Evolutionary conservation across 306 rosid species (phyloP).

Genomic region (Vicia villosa): DNA sequence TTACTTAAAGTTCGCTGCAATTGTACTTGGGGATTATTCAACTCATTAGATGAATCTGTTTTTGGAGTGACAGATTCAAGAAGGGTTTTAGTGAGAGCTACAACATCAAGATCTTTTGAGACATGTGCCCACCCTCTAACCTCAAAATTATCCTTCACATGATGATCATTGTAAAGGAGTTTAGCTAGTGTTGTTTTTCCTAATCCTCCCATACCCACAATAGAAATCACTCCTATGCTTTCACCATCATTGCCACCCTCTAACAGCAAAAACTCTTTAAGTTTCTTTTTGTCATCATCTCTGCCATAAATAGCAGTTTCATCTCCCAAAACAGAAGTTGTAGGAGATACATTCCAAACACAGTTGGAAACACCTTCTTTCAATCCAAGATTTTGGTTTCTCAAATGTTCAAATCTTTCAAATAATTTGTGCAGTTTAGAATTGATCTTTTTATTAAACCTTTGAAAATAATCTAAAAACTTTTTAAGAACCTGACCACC

Average conservation of each 20-base stretch:
- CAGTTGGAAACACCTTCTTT: conserved; percentile 4
- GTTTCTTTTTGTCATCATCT: conserved; percentile 17
- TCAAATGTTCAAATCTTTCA: conserved; percentile 12
- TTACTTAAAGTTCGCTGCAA: conserved; percentile 21
- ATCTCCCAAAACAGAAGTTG: conserved; percentile 19
- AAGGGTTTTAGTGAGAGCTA: not conserved
- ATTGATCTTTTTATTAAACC: conserved; percentile 36
- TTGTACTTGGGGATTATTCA: conserved; percentile 14
- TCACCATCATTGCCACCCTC: not conserved
- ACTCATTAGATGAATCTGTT: not conserved
- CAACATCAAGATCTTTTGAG: conserved; percentile 13
- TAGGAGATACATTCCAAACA: conserved; percentile 5
- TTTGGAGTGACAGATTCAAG: conserved; percentile 30
- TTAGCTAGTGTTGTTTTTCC: conserved; percentile 35
- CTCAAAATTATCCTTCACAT: not conserved
- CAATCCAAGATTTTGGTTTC: not conserved
- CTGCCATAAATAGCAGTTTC: conserved; percentile 14
- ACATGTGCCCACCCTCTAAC: conserved; percentile 14
- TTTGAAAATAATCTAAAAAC: too few relatives aligned
- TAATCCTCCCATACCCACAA: conserved; percentile 31
- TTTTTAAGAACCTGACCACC: too few relatives aligned
- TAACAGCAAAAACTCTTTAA: conserved; percentile 10
- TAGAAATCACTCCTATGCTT: conserved; percentile 18
- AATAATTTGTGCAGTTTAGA: conserved; percentile 24
- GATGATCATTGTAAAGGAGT: not conserved